Base-by-base conservation (phyloP, 1,139 yeast genomes). In the Pichia sp. region DNA sequence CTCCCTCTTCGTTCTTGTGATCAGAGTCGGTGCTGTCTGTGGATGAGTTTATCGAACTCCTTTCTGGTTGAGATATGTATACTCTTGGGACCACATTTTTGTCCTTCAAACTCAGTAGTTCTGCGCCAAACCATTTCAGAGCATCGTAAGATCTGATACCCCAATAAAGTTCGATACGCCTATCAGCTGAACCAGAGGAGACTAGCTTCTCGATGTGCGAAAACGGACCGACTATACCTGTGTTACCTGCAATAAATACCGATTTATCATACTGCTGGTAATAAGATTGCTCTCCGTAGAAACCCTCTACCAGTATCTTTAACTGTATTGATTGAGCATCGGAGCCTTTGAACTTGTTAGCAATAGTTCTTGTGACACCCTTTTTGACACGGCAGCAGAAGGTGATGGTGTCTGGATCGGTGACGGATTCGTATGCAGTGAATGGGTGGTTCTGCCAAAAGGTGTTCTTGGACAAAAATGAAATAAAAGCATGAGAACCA, bases 191-290 rank as follows among this genome's bases (percentile, higher is more conserved):
- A 63, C 60, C 59, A 13, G 54, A 48, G 6, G 58, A 40, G 43
- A 63, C 60, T 52, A 65, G 54, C 54, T 63, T 59, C 58, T 63
- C 26, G 59, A 70, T 73, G 56, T 73, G 72, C 7, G 70, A 64
- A 49, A 68, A 66, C 10, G 74, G 73, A 46, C 74, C 75, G 2
- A 95, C 87, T 59, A 88, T 77, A 61, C 95, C 95, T 57, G 85
- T 84, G 48, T 93, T 92, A 59, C 90, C 87, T 2, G 86, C 83
- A 53, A 87, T 64, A 49, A 87, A 74, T 15, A 85, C 71, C 5
- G 79, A 74, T 55, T 78, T 79, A 53, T 81, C 84, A 65, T 78
- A 85, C 53, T 79, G 74, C 53, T 77, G 76, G 49, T 82, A 69
- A 64, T 89, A 79, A 57, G 81, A 65, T 58, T 75, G 67, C 59